Base-by-base conservation (phyloP, 192 early-diverging fungal genomes). In the Chytriomyces hyalinus region DNA sequence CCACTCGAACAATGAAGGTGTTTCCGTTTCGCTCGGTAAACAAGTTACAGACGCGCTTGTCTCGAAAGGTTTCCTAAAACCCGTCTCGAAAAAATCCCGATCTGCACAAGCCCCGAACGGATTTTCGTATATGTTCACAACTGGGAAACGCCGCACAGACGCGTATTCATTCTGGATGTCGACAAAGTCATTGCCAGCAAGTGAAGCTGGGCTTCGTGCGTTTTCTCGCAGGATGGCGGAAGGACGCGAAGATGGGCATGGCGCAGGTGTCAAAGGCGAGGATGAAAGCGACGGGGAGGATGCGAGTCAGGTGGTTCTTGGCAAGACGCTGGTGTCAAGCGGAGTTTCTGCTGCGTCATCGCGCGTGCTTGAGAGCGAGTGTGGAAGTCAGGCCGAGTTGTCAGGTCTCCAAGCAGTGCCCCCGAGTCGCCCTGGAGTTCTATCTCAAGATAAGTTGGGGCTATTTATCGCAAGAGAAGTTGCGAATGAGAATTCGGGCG, bases 221-320 rank as follows among this genome's bases (percentile, higher is more conserved):
- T 13, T 45, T 67, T 0, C 65, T 0, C 28, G 36, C 22, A 15
- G 15, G 4, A 59, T 20, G 13, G 57, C 15, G 20, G 20, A 59
- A 59, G 15, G 20, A 59, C 4, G 15, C 57, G 57, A 59, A 59
- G 3, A 26, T 24, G 11, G 28, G n/a, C 10, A 26, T 5, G 17
- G 20, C 20, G 4, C 62, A 17, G 0, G 7, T 24, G 20, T 17
- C 62, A 46, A 13, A 67, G 65, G 10, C 6, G 65, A 26, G 2
- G 65, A 67, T 36, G 65, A 67, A 5, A 36, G 36, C 36, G 45
- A 46, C 15, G 65, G 47, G 45, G 24, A 28, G 24, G 5, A 47
- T 11, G 65, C 36, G 45, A 67, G 65, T 67, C 65, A 67, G 22
- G 65, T 17, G 13, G 22, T 67, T 67, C 22, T 67, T 8, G 65